Conservation (phyloP, 2,329 filamentous ascomycete species). For the Fusarium secorum region DNA sequence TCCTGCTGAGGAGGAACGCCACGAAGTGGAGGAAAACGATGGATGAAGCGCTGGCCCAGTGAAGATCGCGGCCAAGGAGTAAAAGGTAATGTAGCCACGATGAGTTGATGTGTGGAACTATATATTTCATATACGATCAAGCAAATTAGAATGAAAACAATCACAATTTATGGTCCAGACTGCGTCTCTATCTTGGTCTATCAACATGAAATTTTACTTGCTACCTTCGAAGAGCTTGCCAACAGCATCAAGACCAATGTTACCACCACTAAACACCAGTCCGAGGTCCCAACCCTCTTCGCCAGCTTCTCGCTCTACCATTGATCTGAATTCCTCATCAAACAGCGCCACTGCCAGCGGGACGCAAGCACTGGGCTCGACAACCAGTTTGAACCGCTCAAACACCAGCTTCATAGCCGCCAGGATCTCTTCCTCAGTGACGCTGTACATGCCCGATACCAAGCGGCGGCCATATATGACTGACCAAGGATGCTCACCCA, state of each 20-base stretch:
- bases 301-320: conserved; percentile 76
- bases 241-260: conserved; percentile 63
- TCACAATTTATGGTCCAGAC: not conserved
- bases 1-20: conserved; percentile 67
- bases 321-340: conserved; percentile 79
- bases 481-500: conserved; percentile 78
- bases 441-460: conserved; percentile 74
- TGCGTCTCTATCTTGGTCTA: not conserved
- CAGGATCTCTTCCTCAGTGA: conserved; percentile 83
- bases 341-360: conserved; percentile 82
- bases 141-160: not conserved
- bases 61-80: not conserved
- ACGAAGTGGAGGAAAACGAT: conserved; percentile 70
- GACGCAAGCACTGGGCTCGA: conserved; percentile 90
- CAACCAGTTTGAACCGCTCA: conserved; percentile 88
- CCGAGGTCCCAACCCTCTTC: conserved; percentile 76
- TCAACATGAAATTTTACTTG: not conserved
- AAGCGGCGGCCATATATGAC: conserved; percentile 77
- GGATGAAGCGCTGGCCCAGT: conserved; percentile 57
- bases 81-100: not conserved
- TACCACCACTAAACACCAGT: conserved; percentile 67
- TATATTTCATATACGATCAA: not conserved
- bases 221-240: conserved; percentile 56
- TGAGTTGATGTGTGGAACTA: not conserved
- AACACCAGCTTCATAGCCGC: conserved; percentile 78